Percentiles rank a stretch among this genome's conserved stretches.
Conservation (phyloP, 352 stramenopile species). For the Thalassiosira sp. region DNA sequence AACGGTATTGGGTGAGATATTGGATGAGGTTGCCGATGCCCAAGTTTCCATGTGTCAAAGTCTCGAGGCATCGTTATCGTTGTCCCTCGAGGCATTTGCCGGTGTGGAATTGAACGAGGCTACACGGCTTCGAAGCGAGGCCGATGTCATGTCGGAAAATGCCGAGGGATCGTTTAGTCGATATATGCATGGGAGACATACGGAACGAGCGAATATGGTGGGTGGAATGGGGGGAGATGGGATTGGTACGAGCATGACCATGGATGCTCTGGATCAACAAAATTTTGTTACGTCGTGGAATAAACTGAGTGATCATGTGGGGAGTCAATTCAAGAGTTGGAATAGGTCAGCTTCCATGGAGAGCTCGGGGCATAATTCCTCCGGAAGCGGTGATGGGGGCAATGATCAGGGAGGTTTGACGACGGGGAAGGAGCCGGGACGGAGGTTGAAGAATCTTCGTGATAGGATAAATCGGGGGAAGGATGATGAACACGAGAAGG, state of each 20-base stretch:
- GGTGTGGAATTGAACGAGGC: conserved; percentile 64
- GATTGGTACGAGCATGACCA: conserved; percentile 8
- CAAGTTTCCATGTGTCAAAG: conserved; percentile 74
- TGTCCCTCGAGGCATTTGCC: conserved; percentile 67
- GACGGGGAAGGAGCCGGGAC: neutral
- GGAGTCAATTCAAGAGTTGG: conserved; percentile 67
- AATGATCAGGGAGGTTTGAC: neutral
- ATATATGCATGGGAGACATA: conserved; percentile 73
- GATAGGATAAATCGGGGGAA: conserved; percentile 25
- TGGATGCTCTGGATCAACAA: conserved; percentile 43
- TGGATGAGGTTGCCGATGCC: conserved; percentile 77
- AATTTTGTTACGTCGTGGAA: conserved; percentile 63
- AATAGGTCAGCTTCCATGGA: conserved; percentile 22
- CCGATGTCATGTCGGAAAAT: conserved; percentile 66
- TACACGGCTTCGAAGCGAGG: conserved; percentile 57
- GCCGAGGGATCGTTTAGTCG: conserved; percentile 67
- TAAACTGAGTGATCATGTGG: conserved; percentile 75
- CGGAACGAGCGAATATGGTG: conserved; percentile 44
- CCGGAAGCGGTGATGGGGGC: conserved; percentile 17
- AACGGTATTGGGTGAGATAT: conserved; percentile 62
- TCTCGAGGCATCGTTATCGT: conserved; percentile 69
- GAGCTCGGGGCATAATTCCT: neutral
- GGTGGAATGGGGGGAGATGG: conserved; percentile 14
- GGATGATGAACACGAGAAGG: conserved; percentile 42
- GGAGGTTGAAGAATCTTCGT: conserved; percentile 19